Evolutionary conservation across 2,329 filamentous ascomycete species (phyloP).

Genomic region (Cercospora nicotianae): DNA sequence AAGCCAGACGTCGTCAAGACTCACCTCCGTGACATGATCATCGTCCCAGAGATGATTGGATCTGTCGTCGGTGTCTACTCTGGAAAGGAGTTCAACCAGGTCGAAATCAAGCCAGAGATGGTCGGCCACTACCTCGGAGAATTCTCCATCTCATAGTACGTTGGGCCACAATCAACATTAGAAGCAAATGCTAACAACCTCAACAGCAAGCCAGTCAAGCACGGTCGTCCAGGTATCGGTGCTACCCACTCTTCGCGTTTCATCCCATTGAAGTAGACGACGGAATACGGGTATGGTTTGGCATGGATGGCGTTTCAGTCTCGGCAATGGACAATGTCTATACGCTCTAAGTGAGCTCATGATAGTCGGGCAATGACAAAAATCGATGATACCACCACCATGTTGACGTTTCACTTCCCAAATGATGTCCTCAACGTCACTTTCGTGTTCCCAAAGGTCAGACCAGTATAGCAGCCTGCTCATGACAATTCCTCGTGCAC

Average conservation of each 20-base stretch:
- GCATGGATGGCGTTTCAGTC: slow-evolving; percentile 5
- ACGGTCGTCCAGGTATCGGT: slow-evolving; percentile 99
- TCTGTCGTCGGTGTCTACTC: slow-evolving; percentile 99
- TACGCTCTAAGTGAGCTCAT: neutral
- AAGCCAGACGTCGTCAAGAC: slow-evolving; percentile 99
- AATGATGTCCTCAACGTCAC: neutral
- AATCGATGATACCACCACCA: neutral
- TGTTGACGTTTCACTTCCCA: neutral
- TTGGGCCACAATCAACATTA: slow-evolving; percentile 38
- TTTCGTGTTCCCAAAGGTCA: neutral
- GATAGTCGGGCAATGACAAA: slow-evolving; percentile 10
- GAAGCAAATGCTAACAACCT: slow-evolving; percentile 51
- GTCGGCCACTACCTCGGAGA: slow-evolving; percentile 99
- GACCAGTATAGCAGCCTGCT: neutral
- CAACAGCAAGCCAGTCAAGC: slow-evolving; percentile 96
- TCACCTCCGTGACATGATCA: slow-evolving; percentile 99
- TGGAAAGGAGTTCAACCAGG: slow-evolving; percentile 99
- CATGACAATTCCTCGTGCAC: neutral
- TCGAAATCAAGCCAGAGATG: slow-evolving; percentile 99
- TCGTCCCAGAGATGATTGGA: slow-evolving; percentile 99
- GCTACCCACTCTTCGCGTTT: slow-evolving; percentile 99
- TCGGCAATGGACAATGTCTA: neutral
- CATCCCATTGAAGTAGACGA: slow-evolving; percentile 94
- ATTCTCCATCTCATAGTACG: slow-evolving; percentile 99
- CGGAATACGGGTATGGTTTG: neutral